A percentile compares a stretch with the other conserved stretches of the same genome.
phyloP scores from a whole-genome alignment of 73 alveolate species.

The Paraurostyla sp. region DNA sequence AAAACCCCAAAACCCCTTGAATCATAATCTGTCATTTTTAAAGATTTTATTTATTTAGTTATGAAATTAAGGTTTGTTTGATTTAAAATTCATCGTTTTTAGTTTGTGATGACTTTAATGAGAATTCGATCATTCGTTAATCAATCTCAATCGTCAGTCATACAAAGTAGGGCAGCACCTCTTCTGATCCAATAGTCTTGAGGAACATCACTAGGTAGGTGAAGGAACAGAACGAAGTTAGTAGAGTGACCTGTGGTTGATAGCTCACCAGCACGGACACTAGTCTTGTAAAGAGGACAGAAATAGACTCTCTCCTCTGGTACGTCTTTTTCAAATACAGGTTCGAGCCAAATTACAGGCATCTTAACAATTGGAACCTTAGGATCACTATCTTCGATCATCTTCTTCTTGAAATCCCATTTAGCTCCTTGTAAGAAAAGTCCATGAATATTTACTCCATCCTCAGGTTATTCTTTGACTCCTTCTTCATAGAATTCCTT shows the following conservation, averaged over 20 bases:
- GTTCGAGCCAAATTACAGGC: constrained; percentile 98
- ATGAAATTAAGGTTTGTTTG: too few relatives aligned
- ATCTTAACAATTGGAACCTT: constrained; percentile 94
- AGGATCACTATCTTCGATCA: constrained; percentile 93
- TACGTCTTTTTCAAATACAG: constrained; percentile 73
- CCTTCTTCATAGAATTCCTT: constrained; percentile 79
- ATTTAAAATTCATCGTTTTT: too few relatives aligned
- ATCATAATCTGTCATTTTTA: too few relatives aligned
- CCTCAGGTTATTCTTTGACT: constrained; percentile 86
- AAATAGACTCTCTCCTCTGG: constrained; percentile 78
- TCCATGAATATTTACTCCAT: constrained; percentile 99
- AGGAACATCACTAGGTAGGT: constrained; percentile 71
- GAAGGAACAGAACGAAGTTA: constrained; percentile 93
- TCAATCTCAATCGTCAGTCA: constrained; percentile 74
- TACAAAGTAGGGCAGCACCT: constrained; percentile 89
- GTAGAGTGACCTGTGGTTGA: constrained; percentile 97
- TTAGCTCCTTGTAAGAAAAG: constrained; percentile 98
- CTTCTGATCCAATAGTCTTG: constrained; percentile 88
- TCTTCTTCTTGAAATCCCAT: constrained; percentile 93
- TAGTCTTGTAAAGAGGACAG: constrained; percentile 98
- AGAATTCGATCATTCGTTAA: too few relatives aligned
- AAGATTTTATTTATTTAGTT: too few relatives aligned
- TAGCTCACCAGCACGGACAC: constrained; percentile 94
- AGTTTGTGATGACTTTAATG: neutral
- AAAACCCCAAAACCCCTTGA: too few relatives aligned